A percentile compares a stretch with the other conserved stretches of the same genome.
Conservation (phyloP, 192 early-diverging fungal species). For the Ambispora gerdemannii region DNA sequence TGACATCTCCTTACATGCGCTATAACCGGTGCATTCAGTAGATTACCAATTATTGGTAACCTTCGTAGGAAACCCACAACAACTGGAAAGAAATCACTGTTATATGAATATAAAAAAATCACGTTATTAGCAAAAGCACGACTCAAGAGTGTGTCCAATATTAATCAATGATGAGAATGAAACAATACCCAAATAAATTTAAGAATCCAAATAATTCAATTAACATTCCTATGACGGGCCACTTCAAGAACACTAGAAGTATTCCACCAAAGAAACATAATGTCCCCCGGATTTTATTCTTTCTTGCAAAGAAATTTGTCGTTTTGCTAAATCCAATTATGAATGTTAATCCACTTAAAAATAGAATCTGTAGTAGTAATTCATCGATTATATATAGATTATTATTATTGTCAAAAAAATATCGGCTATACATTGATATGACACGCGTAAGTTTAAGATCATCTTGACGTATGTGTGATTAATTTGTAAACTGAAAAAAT, state of each 20-base stretch:
- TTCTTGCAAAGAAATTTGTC: conserved; percentile 79
- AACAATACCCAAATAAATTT: conserved; percentile 88
- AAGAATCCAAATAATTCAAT: conserved; percentile 94
- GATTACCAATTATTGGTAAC: conserved; percentile 84
- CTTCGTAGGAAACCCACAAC: conserved; percentile 82
- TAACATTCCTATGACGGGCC: conserved; percentile 84
- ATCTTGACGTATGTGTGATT: no score
- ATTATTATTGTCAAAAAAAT: neutral
- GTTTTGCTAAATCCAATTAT: conserved; percentile 90
- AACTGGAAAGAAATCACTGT: conserved; percentile 95
- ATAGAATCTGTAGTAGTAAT: conserved; percentile 64
- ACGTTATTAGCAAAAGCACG: neutral
- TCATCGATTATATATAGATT: conserved; percentile 17
- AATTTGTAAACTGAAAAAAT: no score
- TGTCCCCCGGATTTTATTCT: conserved; percentile 86
- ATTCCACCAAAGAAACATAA: conserved; percentile 89
- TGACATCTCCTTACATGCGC: conserved; percentile 52
- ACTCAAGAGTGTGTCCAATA: no score
- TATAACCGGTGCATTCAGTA: conserved; percentile 82
- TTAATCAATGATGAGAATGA: neutral
- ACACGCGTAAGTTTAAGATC: no score
- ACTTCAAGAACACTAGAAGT: conserved; percentile 82
- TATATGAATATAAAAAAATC: conserved; percentile 14
- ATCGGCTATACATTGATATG: no score
- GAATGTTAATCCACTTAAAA: conserved; percentile 81